These are phyloP conservation scores for Carallia brachiata DNA, from an alignment of 345 rosid species.

Conservation along the genomic window DNA sequence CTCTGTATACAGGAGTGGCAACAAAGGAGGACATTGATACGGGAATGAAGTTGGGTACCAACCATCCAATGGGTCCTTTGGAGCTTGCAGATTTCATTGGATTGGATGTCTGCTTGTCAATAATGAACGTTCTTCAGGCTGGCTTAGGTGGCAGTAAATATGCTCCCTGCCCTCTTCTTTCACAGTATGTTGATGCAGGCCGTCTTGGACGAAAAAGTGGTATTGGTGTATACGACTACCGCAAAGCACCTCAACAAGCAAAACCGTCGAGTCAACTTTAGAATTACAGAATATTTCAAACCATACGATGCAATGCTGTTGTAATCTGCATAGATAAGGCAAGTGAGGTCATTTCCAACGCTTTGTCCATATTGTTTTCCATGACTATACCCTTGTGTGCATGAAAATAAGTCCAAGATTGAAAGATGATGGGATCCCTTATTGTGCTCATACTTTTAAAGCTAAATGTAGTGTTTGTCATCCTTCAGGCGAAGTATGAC, in stretches of 20 bases:
- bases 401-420: too few species aligned
- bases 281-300: conserved; percentile 2
- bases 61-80: conserved; percentile 89
- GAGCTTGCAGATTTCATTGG: conserved; percentile 86
- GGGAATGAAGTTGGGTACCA: conserved; percentile 89
- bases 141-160: conserved; percentile 72
- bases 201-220: conserved; percentile 74
- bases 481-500: too few species aligned
- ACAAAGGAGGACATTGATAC: conserved; percentile 85
- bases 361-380: too few species aligned
- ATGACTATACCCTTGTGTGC: too few species aligned
- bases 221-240: conserved; percentile 72
- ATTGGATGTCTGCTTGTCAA: conserved; percentile 71
- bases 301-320: too few species aligned
- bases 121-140: conserved; percentile 69
- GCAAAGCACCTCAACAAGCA: conserved; percentile 19
- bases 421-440: too few species aligned
- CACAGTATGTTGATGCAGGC: conserved; percentile 85
- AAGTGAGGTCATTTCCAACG: too few species aligned
- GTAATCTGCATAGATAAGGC: too few species aligned
- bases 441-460: too few species aligned
- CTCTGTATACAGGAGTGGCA: conserved; percentile 89
- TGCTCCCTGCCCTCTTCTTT: conserved; percentile 79
- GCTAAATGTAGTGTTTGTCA: too few species aligned
- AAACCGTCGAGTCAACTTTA: conserved; percentile 51